phyloP scores from a whole-genome alignment of 2,329 filamentous ascomycete species.

The Calonectria montana region DNA sequence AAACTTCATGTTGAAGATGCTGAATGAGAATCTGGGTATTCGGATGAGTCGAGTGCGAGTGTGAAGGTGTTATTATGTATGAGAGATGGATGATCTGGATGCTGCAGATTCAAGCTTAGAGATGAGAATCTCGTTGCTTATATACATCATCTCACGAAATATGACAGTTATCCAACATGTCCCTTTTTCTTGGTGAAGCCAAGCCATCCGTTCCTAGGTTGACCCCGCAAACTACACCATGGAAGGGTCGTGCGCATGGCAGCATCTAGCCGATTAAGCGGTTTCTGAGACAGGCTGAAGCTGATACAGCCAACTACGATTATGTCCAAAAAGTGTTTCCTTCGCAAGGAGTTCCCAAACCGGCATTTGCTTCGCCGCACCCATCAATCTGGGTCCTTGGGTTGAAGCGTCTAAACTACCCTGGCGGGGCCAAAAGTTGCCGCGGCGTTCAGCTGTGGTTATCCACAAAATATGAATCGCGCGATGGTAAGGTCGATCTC shows the following conservation, averaged over 20 bases:
- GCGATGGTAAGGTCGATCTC: not conserved
- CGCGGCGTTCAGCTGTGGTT: not conserved
- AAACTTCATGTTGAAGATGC: constrained; percentile 7
- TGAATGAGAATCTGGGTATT: not conserved
- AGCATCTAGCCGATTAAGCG: not conserved
- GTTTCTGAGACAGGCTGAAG: not conserved
- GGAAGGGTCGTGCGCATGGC: not conserved
- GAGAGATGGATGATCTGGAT: not conserved
- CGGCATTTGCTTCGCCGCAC: not conserved
- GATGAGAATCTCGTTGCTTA: not conserved
- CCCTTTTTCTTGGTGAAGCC: not conserved
- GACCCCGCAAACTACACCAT: not conserved
- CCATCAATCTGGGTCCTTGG: not conserved
- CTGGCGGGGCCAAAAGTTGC: not conserved
- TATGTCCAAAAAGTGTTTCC: not conserved
- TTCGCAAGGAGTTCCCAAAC: constrained; percentile 3
- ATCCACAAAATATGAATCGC: not conserved
- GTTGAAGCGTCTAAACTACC: not conserved
- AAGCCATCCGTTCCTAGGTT: not conserved
- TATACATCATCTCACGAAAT: not conserved
- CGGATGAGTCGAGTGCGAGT: not conserved
- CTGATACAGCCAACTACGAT: not conserved
- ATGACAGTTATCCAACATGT: not conserved
- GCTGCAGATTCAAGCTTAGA: not conserved
- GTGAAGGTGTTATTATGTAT: not conserved